A percentile compares a stretch with the other conserved stretches of the same genome.
phyloP scores from a whole-genome alignment of 768 basidiomycete genomes.

The Tephrocybe sp. region DNA sequence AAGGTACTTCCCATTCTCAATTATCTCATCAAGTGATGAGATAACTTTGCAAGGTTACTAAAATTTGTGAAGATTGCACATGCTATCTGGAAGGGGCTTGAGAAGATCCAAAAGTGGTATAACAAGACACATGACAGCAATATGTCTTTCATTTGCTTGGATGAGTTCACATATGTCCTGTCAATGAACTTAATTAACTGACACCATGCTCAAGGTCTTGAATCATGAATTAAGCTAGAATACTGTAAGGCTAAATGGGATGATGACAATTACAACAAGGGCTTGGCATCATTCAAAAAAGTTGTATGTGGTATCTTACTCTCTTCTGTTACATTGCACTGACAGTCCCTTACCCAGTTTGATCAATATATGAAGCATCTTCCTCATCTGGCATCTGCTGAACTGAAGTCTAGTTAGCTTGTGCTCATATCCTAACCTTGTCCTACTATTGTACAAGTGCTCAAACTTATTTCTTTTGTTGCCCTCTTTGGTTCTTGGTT shows the following conservation, averaged over 20 bases:
- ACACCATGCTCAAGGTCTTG: conserved; percentile 11
- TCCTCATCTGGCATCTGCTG: no score
- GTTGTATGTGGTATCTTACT: conserved; percentile 18
- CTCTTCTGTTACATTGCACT: no score
- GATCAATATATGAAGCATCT: no score
- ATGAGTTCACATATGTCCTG: conserved; percentile 12
- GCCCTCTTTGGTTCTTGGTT: no score
- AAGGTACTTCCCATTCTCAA: conserved; percentile 26
- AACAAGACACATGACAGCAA: conserved; percentile 17
- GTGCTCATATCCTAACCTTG: no score
- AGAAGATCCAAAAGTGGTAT: conserved; percentile 28
- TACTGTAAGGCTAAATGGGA: conserved; percentile 21
- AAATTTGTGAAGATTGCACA: conserved; percentile 17
- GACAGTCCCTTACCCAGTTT: no score
- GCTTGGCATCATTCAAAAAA: conserved; percentile 14
- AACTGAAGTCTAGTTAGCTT: no score
- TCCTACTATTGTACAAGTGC: no score
- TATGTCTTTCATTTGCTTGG: conserved; percentile 23
- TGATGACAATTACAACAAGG: conserved; percentile 3
- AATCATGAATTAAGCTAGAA: conserved; percentile 19
- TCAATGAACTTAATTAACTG: neutral
- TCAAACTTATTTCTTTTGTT: no score
- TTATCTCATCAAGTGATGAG: conserved; percentile 18
- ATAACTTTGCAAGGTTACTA: conserved; percentile 11
- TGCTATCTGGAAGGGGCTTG: conserved; percentile 23